Conservation (phyloP, 768 basidiomycete species). For the Lenzites betulinus region DNA sequence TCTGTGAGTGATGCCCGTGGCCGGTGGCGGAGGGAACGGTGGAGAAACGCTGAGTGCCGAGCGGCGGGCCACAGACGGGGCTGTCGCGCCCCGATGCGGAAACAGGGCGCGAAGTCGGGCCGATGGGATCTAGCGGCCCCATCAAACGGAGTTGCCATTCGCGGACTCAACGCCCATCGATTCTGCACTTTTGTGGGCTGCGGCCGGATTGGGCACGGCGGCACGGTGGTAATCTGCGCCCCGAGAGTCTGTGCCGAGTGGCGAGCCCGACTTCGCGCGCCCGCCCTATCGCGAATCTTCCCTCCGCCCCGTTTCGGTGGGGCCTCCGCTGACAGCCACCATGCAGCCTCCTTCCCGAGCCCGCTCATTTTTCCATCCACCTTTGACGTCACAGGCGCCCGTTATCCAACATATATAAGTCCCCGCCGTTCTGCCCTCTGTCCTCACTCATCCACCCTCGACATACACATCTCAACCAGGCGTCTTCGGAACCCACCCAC, state of each 20-base stretch:
- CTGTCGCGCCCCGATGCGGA: slow-evolving; percentile 5
- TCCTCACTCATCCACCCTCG: slow-evolving; percentile 8
- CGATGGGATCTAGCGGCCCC: slow-evolving; percentile 17
- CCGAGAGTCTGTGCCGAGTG: slow-evolving; percentile 12
- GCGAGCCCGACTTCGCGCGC: slow-evolving; percentile 1
- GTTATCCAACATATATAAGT: not conserved
- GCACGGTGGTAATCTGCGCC: slow-evolving; percentile 3
- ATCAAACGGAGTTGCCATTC: slow-evolving; percentile 12
- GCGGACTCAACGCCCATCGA: slow-evolving; percentile 23
- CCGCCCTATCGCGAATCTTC: slow-evolving; percentile 15
- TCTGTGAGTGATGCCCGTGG: slow-evolving; percentile 1
- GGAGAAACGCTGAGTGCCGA: slow-evolving; percentile 8
- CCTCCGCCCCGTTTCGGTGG: slow-evolving; percentile 4
- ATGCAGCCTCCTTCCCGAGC: not conserved
- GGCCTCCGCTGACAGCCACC: slow-evolving; percentile 2
- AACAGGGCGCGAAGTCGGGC: slow-evolving; percentile 17
- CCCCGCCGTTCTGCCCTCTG: not conserved
- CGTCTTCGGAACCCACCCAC: slow-evolving; percentile 8
- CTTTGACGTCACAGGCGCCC: slow-evolving; percentile 15
- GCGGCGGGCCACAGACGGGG: slow-evolving; percentile 7
- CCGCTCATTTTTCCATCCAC: slow-evolving; percentile 5
- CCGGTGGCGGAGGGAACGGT: not conserved
- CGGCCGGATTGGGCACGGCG: slow-evolving; percentile 5
- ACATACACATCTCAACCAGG: not conserved
- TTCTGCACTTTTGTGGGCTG: not conserved